Evolutionary conservation across 441 rosid genomes (phyloP).

Genomic region (Viola pubescens): DNA sequence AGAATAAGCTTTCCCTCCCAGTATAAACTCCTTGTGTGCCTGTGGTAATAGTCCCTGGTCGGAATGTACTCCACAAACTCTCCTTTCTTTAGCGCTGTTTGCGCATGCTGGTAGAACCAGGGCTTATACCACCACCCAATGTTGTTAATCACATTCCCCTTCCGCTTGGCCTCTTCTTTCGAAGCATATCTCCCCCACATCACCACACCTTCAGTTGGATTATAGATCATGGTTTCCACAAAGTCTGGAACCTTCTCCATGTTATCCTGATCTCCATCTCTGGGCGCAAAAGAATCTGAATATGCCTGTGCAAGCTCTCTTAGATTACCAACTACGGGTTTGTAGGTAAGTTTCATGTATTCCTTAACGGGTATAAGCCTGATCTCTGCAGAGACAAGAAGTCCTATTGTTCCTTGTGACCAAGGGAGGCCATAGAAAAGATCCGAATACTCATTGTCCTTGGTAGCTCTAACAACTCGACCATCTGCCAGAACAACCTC

Average conservation of each 20-base stretch:
- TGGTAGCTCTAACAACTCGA: conserved; percentile 80
- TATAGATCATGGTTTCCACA: conserved; percentile 84
- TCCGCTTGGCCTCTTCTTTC: conserved; percentile 81
- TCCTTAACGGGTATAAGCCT: conserved; percentile 79
- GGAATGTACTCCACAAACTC: conserved; percentile 96
- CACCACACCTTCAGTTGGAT: conserved; percentile 67
- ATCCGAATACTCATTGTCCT: conserved; percentile 86
- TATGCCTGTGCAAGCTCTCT: conserved; percentile 72
- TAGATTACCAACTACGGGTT: conserved; percentile 64
- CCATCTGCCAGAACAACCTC: conserved; percentile 91
- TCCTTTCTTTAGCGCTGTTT: conserved; percentile 69
- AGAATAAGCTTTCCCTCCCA: conserved; percentile 99
- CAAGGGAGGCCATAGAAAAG: conserved; percentile 90
- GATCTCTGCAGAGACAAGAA: conserved; percentile 90
- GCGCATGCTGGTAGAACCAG: conserved; percentile 96
- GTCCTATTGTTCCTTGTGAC: conserved; percentile 96
- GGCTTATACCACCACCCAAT: conserved; percentile 99
- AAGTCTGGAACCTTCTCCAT: conserved; percentile 79
- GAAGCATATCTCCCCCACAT: conserved; percentile 96
- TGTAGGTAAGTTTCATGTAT: conserved; percentile 93
- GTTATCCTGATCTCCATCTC: conserved; percentile 78
- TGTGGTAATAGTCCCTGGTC: conserved; percentile 85
- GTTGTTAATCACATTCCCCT: conserved; percentile 72
- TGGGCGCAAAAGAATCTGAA: conserved; percentile 76
- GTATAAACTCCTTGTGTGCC: conserved; percentile 93